Evolutionary conservation across 1,139 yeast genomes (phyloP).

Genomic region (Geotrichum fermentans): DNA sequence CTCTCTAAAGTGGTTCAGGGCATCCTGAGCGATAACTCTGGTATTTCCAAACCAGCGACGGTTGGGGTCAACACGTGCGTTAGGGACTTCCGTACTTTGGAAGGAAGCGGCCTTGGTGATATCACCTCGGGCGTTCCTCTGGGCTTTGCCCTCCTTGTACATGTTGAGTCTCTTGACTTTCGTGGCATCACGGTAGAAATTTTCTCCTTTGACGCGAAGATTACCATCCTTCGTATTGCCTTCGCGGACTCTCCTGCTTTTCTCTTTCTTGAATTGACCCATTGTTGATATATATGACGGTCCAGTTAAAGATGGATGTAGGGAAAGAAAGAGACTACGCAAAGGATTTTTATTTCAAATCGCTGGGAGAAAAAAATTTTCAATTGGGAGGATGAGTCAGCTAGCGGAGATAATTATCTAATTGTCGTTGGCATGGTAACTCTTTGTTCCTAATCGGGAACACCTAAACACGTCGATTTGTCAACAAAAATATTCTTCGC

Average conservation of each 20-base stretch:
- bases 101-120: slow-evolving; percentile 80
- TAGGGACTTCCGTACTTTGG: slow-evolving; percentile 83
- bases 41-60: slow-evolving; percentile 98
- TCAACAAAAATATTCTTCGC: background rate
- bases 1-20: slow-evolving; percentile 86
- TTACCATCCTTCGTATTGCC: slow-evolving; percentile 83
- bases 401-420: background rate
- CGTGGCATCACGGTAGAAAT: slow-evolving; percentile 88
- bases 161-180: slow-evolving; percentile 83
- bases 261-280: slow-evolving; percentile 94
- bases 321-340: slow-evolving; percentile 2
- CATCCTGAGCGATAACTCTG: slow-evolving; percentile 95
- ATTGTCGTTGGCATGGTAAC: slow-evolving; percentile 4
- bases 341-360: background rate
- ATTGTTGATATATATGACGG: slow-evolving; percentile 40
- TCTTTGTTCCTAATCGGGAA: background rate
- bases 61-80: slow-evolving; percentile 92
- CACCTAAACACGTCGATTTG: background rate
- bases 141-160: slow-evolving; percentile 90
- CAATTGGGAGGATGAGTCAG: slow-evolving; percentile 9
- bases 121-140: slow-evolving; percentile 82
- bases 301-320: too few species aligned
- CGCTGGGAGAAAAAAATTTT: background rate
- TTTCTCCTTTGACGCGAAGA: slow-evolving; percentile 91
- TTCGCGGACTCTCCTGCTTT: slow-evolving; percentile 76